Base-by-base conservation (phyloP, 495 filamentous ascomycete genomes). In the Aspergillus nanangensis region DNA sequence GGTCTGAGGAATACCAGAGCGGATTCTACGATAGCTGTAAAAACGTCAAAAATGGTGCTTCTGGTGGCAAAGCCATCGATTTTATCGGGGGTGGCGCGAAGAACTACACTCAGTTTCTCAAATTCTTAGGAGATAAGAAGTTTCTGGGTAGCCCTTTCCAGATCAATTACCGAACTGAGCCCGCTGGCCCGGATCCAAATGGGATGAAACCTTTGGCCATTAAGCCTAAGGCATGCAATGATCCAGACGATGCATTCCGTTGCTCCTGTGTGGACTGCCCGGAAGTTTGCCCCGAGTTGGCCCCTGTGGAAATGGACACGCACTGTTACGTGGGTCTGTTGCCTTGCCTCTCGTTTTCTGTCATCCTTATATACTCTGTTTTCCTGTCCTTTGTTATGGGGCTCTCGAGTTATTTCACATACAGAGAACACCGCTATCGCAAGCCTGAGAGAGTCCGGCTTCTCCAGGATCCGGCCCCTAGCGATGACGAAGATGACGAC, bases 11-110 rank as follows among this genome's bases (percentile, higher is more conserved):
- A 41, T 98, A 92, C 67, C 91, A 90, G 20, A 77, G 79, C 31
- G 90, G 88, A 3, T 96, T 97, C 68, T 98, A 88, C 65, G 77
- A 95, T 60, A 97, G 93, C 62, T 98, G 93, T 71, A 98, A 97
- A 66, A 88, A 97, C 62, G 90, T 98, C 61, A 96, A 97, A 60
- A 96, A 96, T 57, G 93, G 92, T 13, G 84, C 88, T 2, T 91
- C 94, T 3, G 94, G 94, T 50, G 83, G 86, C 17, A 86, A 84
- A 54, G 91, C 91, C 9, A 98, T 98, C 76, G 84, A 89, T 48
- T 83, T 97, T 51, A 96, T 97, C 50, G 94, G 93, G 8, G 94
- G 93, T 9, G 90, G 90, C 20, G 94, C 93, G 15, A 95, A 93
- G 71, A 84, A 95, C 58, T 95, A 90, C 65, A 75, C 77, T 0